These are phyloP conservation scores for Mycena crocata DNA, from an alignment of 768 basidiomycete genomes.

Conservation along the genomic window DNA sequence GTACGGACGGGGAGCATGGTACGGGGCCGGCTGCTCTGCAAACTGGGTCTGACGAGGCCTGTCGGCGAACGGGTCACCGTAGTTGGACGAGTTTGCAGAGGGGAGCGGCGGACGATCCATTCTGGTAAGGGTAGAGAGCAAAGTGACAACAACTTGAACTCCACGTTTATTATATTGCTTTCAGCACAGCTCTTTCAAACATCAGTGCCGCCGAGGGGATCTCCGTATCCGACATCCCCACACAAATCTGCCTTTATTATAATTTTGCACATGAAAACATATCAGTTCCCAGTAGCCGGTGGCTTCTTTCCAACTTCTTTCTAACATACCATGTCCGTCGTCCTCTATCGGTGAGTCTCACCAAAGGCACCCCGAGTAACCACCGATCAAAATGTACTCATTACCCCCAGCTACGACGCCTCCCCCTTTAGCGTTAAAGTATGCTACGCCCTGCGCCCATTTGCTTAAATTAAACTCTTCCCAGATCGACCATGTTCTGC, in stretches of 20 bases:
- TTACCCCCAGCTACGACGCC: conserved; percentile 55
- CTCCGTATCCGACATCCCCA: too few species aligned
- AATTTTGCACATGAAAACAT: conserved; percentile 1
- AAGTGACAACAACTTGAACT: not conserved
- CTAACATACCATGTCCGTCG: conserved; percentile 43
- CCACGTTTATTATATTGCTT: too few species aligned
- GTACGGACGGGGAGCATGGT: conserved; percentile 59
- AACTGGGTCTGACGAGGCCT: conserved; percentile 71
- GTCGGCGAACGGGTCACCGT: conserved; percentile 81
- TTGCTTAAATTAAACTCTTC: conserved; percentile 38
- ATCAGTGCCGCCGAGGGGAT: too few species aligned
- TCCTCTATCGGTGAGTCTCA: conserved; percentile 58
- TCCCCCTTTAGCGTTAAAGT: conserved; percentile 54
- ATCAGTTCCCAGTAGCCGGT: conserved; percentile 28
- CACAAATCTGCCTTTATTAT: not conserved
- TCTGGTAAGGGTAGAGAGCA: conserved; percentile 39
- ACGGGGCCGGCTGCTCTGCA: conserved; percentile 63
- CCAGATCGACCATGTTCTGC: conserved; percentile 64
- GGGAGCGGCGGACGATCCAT: conserved; percentile 54
- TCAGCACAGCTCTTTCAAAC: too few species aligned
- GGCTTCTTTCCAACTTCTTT: not conserved
- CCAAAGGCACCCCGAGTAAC: not conserved
- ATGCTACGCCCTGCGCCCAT: not conserved
- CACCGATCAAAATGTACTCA: not conserved
- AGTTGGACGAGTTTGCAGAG: conserved; percentile 46